Conservation (phyloP, 345 rosid genomes). For the Euphorbia pulcherrima region DNA sequence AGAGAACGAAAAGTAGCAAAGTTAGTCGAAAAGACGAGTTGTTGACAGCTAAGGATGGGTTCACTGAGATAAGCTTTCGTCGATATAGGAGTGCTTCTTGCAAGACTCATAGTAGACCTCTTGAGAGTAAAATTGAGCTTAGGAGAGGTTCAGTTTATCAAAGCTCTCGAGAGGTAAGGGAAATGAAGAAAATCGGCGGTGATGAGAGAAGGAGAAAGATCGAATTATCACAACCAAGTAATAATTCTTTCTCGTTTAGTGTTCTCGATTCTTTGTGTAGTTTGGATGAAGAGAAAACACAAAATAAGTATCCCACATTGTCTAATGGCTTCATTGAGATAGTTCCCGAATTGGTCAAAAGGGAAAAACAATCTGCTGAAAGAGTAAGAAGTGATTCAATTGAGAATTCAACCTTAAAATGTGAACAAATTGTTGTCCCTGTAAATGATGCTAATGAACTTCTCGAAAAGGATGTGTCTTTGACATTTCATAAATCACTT, state of each 20-base stretch:
- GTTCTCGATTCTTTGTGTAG: constrained; percentile 59
- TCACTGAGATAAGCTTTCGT: constrained; percentile 67
- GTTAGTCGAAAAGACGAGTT: constrained; percentile 47
- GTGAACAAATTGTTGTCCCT: constrained; percentile 39
- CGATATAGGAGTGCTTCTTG: constrained; percentile 50
- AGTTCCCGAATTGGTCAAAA: constrained; percentile 42
- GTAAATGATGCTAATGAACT: constrained; percentile 41
- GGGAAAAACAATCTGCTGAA: constrained; percentile 32
- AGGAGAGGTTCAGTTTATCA: constrained; percentile 64
- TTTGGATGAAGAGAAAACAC: constrained; percentile 57
- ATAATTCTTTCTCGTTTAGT: constrained; percentile 47
- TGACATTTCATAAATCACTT: constrained; percentile 44
- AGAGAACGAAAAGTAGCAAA: constrained; percentile 41
- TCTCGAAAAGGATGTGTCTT: constrained; percentile 31
- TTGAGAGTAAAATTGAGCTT: constrained; percentile 39
- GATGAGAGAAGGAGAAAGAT: constrained; percentile 54
- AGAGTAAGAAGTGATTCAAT: constrained; percentile 29
- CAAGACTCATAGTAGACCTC: constrained; percentile 50
- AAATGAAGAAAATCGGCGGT: constrained; percentile 46
- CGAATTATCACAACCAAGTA: constrained; percentile 54
- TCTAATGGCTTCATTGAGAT: constrained; percentile 52
- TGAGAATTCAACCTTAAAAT: constrained; percentile 28
- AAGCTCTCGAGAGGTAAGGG: constrained; percentile 49
- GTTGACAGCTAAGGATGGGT: constrained; percentile 60
- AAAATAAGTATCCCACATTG: too few species aligned